phyloP scores from a whole-genome alignment of 2,329 filamentous ascomycete genomes.

The Exutisphaerella laricina region DNA sequence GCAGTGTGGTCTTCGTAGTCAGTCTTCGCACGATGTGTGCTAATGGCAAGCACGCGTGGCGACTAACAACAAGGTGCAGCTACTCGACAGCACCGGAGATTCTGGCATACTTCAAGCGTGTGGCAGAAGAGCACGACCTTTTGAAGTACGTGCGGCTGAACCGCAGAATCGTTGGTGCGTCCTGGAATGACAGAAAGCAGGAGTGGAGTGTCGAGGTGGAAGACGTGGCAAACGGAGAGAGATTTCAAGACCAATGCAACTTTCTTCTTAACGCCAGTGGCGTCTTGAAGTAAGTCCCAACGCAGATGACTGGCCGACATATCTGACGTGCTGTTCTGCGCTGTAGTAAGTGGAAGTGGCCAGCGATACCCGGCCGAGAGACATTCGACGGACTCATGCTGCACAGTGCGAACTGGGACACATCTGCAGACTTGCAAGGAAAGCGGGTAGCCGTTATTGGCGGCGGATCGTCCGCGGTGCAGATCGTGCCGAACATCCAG shows the following conservation, averaged over 20 bases:
- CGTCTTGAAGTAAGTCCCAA: no score
- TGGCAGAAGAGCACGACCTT: conserved; percentile 35
- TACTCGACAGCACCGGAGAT: no score
- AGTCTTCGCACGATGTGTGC: conserved; percentile 32
- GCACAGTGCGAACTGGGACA: conserved; percentile 37
- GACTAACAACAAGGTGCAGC: no score
- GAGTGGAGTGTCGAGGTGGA: conserved; percentile 10
- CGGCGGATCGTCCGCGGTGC: conserved; percentile 38
- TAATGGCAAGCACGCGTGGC: conserved; percentile 34
- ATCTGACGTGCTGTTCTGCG: no score
- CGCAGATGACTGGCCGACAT: no score
- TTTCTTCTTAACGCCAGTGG: conserved; percentile 12
- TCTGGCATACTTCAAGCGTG: conserved; percentile 35
- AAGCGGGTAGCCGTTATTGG: conserved; percentile 38
- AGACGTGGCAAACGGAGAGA: not conserved
- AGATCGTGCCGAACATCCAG: conserved; percentile 45
- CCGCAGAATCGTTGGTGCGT: conserved; percentile 8
- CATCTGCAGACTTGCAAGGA: conserved; percentile 24
- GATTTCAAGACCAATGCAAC: conserved; percentile 6
- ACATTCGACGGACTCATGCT: conserved; percentile 33
- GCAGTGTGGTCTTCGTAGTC: conserved; percentile 8
- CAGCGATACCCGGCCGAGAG: conserved; percentile 33
- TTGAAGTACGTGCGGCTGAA: conserved; percentile 34
- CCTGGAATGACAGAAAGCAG: conserved; percentile 8
- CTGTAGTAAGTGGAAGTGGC: conserved; percentile 11